These are phyloP conservation scores for Haematococcus lacustris DNA, from an alignment of 139 green algal genomes.

Conservation along the genomic window DNA sequence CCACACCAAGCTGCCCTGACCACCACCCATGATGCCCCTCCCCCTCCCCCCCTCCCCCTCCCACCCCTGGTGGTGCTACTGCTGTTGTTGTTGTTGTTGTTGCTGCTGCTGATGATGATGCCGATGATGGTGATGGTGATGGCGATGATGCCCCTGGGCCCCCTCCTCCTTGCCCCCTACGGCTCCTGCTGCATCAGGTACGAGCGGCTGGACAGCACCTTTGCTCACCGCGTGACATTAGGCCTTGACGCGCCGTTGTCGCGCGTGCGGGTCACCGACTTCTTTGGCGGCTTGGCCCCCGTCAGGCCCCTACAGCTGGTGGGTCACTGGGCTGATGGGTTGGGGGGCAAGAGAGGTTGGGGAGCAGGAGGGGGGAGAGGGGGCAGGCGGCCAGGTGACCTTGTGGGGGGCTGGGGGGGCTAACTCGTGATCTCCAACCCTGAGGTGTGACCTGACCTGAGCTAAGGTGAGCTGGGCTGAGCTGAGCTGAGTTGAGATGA, in stretches of 20 bases:
- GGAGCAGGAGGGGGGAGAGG: too few species aligned
- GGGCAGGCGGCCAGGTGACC: too few species aligned
- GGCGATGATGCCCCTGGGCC: not conserved
- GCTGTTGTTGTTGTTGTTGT: not conserved
- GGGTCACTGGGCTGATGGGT: too few species aligned
- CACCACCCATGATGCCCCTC: not conserved
- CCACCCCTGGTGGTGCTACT: not conserved
- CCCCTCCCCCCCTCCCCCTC: not conserved
- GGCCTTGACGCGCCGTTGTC: not conserved
- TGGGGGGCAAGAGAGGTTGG: too few species aligned
- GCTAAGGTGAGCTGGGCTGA: too few species aligned
- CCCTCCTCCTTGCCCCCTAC: not conserved
- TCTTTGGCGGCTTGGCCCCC: slow-evolving; percentile 19
- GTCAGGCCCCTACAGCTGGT: slow-evolving; percentile 3
- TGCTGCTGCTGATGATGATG: not conserved
- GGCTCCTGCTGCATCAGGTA: slow-evolving; percentile 11
- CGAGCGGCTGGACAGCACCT: slow-evolving; percentile 16
- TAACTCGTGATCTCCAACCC: too few species aligned
- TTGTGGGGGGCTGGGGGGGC: too few species aligned
- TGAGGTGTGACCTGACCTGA: too few species aligned
- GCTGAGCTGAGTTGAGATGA: too few species aligned
- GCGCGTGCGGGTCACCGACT: slow-evolving; percentile 19
- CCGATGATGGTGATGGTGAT: not conserved
- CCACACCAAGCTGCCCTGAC: too few species aligned
- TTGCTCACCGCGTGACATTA: slow-evolving; percentile 11